A percentile compares a stretch with the other conserved stretches of the same genome.
Evolutionary conservation across 768 basidiomycete genomes (phyloP).

Genomic region (Tubosaeta brunneosetosa): DNA sequence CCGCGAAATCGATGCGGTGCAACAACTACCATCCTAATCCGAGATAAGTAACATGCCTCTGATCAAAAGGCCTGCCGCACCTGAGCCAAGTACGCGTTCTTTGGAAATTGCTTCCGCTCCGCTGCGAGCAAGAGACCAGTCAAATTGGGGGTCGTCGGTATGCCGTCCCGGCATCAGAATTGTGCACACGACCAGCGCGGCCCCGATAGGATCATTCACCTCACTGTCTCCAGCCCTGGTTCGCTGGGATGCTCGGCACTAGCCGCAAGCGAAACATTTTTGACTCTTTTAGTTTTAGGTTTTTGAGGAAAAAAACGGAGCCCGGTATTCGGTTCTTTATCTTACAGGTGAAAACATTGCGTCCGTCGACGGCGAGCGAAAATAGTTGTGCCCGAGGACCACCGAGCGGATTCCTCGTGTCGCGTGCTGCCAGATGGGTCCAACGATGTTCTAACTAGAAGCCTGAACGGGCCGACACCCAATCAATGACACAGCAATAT

Average conservation of each 20-base stretch:
- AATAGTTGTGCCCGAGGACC: slow-evolving; percentile 30
- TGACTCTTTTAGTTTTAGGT: slow-evolving; percentile 34
- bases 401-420: slow-evolving; percentile 26
- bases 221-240: slow-evolving; percentile 16
- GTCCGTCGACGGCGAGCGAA: slow-evolving; percentile 15
- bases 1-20: slow-evolving; percentile 12
- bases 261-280: slow-evolving; percentile 25
- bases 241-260: slow-evolving; percentile 18
- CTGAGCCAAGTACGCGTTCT: slow-evolving; percentile 1
- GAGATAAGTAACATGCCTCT: background rate
- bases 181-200: slow-evolving; percentile 10
- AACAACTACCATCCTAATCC: background rate
- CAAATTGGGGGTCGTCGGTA: slow-evolving; percentile 12
- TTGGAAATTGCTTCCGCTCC: slow-evolving; percentile 14
- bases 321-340: slow-evolving; percentile 13
- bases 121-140: slow-evolving; percentile 1
- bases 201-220: slow-evolving; percentile 17
- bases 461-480: slow-evolving; percentile 16
- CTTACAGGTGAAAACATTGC: slow-evolving; percentile 3
- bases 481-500: slow-evolving; percentile 24
- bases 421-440: slow-evolving; percentile 18
- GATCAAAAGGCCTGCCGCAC: slow-evolving; percentile 2
- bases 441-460: slow-evolving; percentile 19
- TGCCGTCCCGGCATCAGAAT: slow-evolving; percentile 20
- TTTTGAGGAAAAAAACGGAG: slow-evolving; percentile 24